These are phyloP conservation scores for Asterophora parasitica DNA, from an alignment of 768 basidiomycete species.

Conservation along the genomic window DNA sequence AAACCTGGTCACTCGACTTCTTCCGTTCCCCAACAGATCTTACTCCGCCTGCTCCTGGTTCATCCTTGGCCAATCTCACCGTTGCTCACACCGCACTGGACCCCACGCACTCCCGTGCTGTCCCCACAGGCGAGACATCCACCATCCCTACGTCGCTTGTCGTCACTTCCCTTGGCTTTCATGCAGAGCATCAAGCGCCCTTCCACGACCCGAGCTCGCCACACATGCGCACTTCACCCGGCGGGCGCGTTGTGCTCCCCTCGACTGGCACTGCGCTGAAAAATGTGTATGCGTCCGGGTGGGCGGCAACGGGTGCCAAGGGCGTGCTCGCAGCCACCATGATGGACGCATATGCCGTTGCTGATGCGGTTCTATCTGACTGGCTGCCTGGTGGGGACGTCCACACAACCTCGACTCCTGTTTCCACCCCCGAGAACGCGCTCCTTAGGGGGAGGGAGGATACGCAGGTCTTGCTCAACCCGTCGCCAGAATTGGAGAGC, in stretches of 20 bases:
- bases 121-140: constrained; percentile 53
- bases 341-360: constrained; percentile 83
- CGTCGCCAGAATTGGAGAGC: constrained; percentile 36
- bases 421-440: constrained; percentile 1
- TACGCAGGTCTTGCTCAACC: constrained; percentile 28
- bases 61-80: constrained; percentile 36
- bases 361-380: constrained; percentile 67
- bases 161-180: constrained; percentile 85
- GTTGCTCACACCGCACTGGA: constrained; percentile 62
- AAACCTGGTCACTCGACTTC: constrained; percentile 81
- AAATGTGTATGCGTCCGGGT: constrained; percentile 88
- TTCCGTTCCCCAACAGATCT: constrained; percentile 66
- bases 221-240: constrained; percentile 50
- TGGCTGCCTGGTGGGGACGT: constrained; percentile 18
- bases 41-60: constrained; percentile 18
- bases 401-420: constrained; percentile 8
- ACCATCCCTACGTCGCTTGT: constrained; percentile 67
- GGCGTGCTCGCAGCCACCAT: constrained; percentile 92
- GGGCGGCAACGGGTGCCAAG: constrained; percentile 87
- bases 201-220: constrained; percentile 57
- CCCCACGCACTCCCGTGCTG: constrained; percentile 37
- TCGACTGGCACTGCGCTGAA: constrained; percentile 31
- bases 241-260: constrained; percentile 42
- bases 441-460: constrained; percentile 8
- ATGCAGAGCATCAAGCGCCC: constrained; percentile 51